Base-by-base conservation (phyloP, 176 grass and related monocot genomes). In the Poa annua region DNA sequence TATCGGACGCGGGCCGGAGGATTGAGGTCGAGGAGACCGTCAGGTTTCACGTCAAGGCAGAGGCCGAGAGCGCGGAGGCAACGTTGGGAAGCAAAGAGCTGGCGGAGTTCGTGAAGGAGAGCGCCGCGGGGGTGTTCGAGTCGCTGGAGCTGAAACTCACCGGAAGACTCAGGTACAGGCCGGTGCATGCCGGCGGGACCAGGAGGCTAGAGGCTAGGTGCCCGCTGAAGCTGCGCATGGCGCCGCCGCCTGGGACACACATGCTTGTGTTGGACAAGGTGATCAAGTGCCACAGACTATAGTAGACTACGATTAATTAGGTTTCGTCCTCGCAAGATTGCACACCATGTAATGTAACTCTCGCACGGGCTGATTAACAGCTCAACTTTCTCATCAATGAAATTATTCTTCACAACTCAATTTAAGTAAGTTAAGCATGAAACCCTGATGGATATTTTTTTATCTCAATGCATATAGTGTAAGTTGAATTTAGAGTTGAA, bases 91-190 rank as follows among this genome's bases (percentile, higher is more conserved):
- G 34, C 33, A 32, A 3, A 12, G 79, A 4, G 32, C 17, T 61
- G 5, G 88, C 48, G 11, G 22, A 67, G 52, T 75, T 86, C 24
- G 85, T 36, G 5, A 84, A 35, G 81, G 51, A 80, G 48, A 79
- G 60, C 41, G 84, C 68, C 0, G 50, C 65, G 32, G 84, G 84
- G 13, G 32, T 45, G 14, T 66, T 87, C 16, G 63, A 83, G 22
- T 79, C 59, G 33, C 15, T 84, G 14, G 82, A 84, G 59, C 82
- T 84, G n/a, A 76, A 39, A 17, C 45, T 76, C 72, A 32, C 60
- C 14, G 72, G 82, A 15, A 50, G 48, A 24, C 75, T 76, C 60
- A 84, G 71, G 72, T 76, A 54, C 59, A 62, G 34, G n/a, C 82
- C 82, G 21, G 82, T 84, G 32, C 59, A 66, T 22, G n/a, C 35